Evolutionary conservation across 1,284 basidiomycete species (phyloP).

Genomic region (Rhodotorula sp.): DNA sequence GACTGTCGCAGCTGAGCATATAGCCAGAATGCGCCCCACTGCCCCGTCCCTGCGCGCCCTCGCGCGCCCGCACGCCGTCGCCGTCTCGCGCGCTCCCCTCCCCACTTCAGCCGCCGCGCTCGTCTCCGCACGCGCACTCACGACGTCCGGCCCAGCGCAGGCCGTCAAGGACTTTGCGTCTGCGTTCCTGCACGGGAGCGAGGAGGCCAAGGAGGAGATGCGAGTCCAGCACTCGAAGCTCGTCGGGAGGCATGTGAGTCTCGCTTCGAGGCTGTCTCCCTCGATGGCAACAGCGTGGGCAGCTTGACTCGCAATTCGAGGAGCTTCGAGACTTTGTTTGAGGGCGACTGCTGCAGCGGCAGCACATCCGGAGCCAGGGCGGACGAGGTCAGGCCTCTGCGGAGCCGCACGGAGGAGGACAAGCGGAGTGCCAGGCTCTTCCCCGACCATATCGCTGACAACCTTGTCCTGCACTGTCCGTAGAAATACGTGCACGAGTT

Average conservation of each 20-base stretch:
- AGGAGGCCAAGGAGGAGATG: conserved; percentile 76
- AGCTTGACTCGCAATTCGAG: conserved; percentile 52
- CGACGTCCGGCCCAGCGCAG: not conserved
- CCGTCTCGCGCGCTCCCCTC: not conserved
- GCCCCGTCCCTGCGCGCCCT: too few relatives aligned
- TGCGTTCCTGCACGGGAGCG: conserved; percentile 68
- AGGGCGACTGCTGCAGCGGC: conserved; percentile 47
- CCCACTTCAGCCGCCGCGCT: not conserved
- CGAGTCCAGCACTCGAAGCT: conserved; percentile 76
- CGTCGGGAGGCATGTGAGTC: conserved; percentile 68
- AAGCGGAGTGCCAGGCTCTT: not conserved
- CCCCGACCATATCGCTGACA: not conserved
- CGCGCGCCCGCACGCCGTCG: too few relatives aligned
- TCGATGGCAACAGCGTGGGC: not conserved
- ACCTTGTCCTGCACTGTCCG: fast-evolving
- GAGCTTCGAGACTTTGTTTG: too few relatives aligned
- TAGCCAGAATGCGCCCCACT: too few relatives aligned
- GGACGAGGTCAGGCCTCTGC: not conserved
- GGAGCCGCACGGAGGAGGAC: not conserved
- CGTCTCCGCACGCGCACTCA: not conserved
- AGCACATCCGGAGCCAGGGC: not conserved
- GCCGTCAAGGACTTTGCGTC: conserved; percentile 9
- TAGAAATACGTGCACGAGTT: conserved; percentile 67
- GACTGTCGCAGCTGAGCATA: too few relatives aligned
- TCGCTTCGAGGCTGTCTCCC: not conserved